Conservation (phyloP, 2,329 filamentous ascomycete species). For the Didymella lethalis region DNA sequence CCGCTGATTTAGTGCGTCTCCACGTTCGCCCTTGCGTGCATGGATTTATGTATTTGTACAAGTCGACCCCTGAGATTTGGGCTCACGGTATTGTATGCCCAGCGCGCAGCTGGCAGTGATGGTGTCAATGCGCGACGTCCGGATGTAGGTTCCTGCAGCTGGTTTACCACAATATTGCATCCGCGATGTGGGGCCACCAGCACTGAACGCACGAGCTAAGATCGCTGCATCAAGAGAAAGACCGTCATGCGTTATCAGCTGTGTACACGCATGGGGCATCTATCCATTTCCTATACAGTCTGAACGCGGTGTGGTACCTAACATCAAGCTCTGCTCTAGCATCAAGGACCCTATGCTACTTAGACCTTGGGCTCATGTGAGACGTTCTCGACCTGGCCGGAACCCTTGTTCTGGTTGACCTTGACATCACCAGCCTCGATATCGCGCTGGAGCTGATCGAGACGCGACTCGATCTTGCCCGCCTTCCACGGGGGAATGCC, state of each 20-base stretch:
- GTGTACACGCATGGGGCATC: not conserved
- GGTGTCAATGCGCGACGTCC: not conserved
- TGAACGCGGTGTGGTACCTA: not conserved
- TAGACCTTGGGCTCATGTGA: slow-evolving; percentile 31
- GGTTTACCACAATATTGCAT: not conserved
- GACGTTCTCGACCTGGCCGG: slow-evolving; percentile 23
- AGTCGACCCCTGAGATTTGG: slow-evolving; percentile 10
- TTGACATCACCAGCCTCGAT: slow-evolving; percentile 50
- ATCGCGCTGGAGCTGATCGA: slow-evolving; percentile 46
- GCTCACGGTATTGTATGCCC: not conserved
- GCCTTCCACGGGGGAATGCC: slow-evolving; percentile 49
- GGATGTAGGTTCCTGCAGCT: not conserved
- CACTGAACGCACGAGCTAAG: not conserved
- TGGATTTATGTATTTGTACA: slow-evolving; percentile 15
- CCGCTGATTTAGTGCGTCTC: slow-evolving; percentile 15
- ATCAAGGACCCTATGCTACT: not conserved
- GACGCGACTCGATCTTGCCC: slow-evolving; percentile 39
- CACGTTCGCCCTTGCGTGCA: slow-evolving; percentile 19
- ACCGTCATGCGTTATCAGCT: not conserved
- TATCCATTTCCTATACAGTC: not conserved
- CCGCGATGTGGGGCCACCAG: not conserved
- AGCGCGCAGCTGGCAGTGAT: not conserved
- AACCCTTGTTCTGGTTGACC: slow-evolving; percentile 23
- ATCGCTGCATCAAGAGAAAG: not conserved
- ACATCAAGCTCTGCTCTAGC: not conserved